These are phyloP conservation scores for Stephanodiscus minutulus DNA, from an alignment of 108 stramenopile genomes.

Conservation along the genomic window DNA sequence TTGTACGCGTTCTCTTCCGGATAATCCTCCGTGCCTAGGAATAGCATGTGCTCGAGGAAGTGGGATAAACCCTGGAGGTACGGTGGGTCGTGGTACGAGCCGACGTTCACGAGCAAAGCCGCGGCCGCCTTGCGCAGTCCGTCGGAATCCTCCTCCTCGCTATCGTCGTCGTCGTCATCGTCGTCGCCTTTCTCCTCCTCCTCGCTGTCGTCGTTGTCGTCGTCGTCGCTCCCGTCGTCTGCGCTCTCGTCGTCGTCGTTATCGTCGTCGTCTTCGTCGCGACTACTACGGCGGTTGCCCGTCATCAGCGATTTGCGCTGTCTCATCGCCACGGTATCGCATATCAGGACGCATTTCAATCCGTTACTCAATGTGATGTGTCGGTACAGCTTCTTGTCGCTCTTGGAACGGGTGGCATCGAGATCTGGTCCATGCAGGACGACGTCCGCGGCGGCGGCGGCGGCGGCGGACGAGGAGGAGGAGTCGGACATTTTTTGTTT, in stretches of 20 bases:
- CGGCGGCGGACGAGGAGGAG: not conserved
- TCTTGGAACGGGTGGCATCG: conserved; percentile 33
- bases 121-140: conserved; percentile 88
- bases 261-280: conserved; percentile 34
- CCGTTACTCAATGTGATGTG: conserved; percentile 86
- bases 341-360: conserved; percentile 72
- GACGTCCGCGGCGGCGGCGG: not conserved
- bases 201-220: too few species aligned
- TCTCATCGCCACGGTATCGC: conserved; percentile 81
- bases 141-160: conserved; percentile 42
- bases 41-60: conserved; percentile 96
- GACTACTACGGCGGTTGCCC: conserved; percentile 41
- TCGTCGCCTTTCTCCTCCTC: conserved; percentile 27
- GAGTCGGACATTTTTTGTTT: not conserved
- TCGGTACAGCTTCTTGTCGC: conserved; percentile 83
- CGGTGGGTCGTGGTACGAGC: conserved; percentile 89
- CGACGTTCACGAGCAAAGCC: conserved; percentile 92
- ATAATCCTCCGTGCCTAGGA: conserved; percentile 93
- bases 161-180: conserved; percentile 36
- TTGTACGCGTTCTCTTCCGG: conserved; percentile 89
- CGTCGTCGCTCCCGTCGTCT: conserved; percentile 28
- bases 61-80: conserved; percentile 90
- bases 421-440: conserved; percentile 42
- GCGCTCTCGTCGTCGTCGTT: conserved; percentile 43
- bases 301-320: conserved; percentile 51